These are phyloP conservation scores for Plasmodium vivax DNA, from an alignment of 169 alveolate species.

Conservation along the genomic window DNA sequence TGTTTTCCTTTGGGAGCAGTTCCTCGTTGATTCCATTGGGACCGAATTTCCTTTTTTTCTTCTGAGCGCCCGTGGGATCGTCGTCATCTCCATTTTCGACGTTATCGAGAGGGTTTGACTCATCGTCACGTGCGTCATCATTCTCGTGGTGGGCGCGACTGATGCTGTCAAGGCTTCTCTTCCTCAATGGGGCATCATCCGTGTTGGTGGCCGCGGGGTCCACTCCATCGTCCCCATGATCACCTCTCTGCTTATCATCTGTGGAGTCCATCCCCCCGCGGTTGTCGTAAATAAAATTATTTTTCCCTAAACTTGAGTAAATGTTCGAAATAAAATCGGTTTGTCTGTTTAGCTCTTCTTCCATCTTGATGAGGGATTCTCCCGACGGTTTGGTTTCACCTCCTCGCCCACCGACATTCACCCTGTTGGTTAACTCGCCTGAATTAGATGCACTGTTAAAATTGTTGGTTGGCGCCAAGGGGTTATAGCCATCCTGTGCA, in stretches of 20 bases:
- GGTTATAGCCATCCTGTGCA: background rate
- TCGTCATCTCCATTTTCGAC: conserved; percentile 4
- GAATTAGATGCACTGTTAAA: background rate
- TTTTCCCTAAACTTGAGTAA: conserved; percentile 15
- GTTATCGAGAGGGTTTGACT: background rate
- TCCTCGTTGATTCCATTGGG: background rate
- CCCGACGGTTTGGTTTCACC: background rate
- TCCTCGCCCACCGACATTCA: background rate
- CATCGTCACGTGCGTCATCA: conserved; percentile 6
- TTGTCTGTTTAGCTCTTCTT: conserved; percentile 42
- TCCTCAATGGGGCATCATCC: background rate
- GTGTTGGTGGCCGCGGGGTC: background rate
- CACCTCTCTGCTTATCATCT: background rate
- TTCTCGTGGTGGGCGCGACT: background rate
- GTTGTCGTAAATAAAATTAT: conserved; percentile 19
- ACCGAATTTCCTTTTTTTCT: conserved; percentile 15
- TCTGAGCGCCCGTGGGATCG: background rate
- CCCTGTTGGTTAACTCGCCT: background rate
- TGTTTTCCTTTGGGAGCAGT: background rate
- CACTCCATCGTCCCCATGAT: background rate
- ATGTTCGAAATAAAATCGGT: conserved; percentile 46
- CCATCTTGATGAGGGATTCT: conserved; percentile 6
- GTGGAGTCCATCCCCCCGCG: background rate
- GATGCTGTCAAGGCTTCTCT: background rate
- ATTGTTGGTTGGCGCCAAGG: background rate